Conservation (phyloP, 805 yeast species). For the Lachancea kluyveri region DNA sequence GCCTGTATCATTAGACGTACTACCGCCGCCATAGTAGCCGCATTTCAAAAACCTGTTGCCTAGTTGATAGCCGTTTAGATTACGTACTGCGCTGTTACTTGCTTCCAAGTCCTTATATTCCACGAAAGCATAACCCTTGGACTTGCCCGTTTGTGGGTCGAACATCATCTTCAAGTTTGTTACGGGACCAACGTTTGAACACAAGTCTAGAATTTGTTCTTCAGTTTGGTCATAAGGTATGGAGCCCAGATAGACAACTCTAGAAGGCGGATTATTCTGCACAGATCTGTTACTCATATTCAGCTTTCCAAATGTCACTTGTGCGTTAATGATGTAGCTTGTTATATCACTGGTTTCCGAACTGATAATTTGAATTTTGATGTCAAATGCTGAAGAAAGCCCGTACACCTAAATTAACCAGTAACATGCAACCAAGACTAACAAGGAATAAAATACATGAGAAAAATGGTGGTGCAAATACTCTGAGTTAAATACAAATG, state of each 20-base stretch:
- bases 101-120: conserved; percentile 79
- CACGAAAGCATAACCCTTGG: conserved; percentile 86
- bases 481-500: too few species aligned
- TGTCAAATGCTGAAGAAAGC: too few species aligned
- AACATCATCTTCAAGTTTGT: conserved; percentile 67
- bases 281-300: conserved; percentile 13
- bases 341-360: too few species aligned
- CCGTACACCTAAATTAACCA: too few species aligned
- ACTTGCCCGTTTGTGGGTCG: conserved; percentile 83
- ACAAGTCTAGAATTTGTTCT: conserved; percentile 83
- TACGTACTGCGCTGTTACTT: conserved; percentile 86
- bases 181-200: conserved; percentile 85
- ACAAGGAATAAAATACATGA: too few species aligned
- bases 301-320: neutral
- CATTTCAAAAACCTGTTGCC: conserved; percentile 72
- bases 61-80: conserved; percentile 69
- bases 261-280: conserved; percentile 27
- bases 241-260: conserved; percentile 70
- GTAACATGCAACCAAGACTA: too few species aligned
- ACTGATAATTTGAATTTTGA: too few species aligned
- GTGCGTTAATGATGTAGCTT: too few species aligned
- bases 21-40: conserved; percentile 57
- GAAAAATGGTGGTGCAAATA: too few species aligned
- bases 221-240: conserved; percentile 93
- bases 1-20: conserved; percentile 15